Percentiles rank a stretch among this genome's conserved stretches.
phyloP scores from a whole-genome alignment of 495 filamentous ascomycete species.

The Thermothielavioides terrestris region DNA sequence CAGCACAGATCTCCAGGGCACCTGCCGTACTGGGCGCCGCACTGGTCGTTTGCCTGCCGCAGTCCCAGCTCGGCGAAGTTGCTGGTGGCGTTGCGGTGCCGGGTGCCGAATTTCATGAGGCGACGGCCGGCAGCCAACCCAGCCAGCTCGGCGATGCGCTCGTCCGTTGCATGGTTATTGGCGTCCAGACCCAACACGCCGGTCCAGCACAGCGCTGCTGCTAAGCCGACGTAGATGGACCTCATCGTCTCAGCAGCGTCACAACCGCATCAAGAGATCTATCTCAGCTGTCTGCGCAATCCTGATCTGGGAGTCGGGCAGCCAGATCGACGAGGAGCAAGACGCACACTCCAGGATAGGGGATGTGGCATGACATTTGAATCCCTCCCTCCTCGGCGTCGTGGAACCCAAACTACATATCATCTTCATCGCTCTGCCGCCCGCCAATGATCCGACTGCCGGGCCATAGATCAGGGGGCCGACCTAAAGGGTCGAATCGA shows the following conservation, averaged over 20 bases:
- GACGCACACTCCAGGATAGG: not conserved
- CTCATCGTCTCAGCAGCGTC: constrained; percentile 14
- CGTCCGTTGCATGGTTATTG: not conserved
- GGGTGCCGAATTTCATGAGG: not conserved
- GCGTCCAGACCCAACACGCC: constrained; percentile 5
- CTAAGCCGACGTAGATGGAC: constrained; percentile 17
- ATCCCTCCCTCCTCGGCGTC: not conserved
- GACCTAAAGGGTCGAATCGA: constrained; percentile 10
- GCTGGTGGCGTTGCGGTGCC: constrained; percentile 1
- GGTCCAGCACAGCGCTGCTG: constrained; percentile 17
- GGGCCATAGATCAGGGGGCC: constrained; percentile 17
- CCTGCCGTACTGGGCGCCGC: constrained; percentile 15
- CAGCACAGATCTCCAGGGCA: constrained; percentile 30
- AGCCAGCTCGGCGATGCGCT: not conserved
- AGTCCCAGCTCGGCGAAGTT: constrained; percentile 9
- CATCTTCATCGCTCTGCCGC: not conserved
- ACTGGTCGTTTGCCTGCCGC: constrained; percentile 15
- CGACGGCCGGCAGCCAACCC: not conserved
- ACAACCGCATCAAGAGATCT: constrained; percentile 7
- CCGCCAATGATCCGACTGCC: not conserved
- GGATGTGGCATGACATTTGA: constrained; percentile 1
- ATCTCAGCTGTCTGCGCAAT: constrained; percentile 8
- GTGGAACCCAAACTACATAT: not conserved
- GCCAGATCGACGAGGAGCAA: not conserved
- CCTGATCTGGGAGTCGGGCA: not conserved